A percentile compares a stretch with the other conserved stretches of the same genome.
phyloP scores from a whole-genome alignment of 176 grass and related monocot genomes.

The Thinopyrum elongatum region DNA sequence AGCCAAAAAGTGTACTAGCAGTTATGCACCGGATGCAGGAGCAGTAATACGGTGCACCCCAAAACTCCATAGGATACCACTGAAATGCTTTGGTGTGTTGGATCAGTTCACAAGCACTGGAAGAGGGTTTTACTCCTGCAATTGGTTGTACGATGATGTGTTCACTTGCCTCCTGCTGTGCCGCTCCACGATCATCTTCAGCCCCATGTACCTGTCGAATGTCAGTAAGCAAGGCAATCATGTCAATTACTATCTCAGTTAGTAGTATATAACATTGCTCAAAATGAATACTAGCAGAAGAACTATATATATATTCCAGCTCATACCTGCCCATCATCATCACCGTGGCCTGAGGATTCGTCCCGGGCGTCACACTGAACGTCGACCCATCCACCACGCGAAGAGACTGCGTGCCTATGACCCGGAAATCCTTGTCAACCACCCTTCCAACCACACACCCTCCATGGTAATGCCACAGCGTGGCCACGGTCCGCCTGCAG shows the following conservation, averaged over 20 bases:
- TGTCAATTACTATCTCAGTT: neutral
- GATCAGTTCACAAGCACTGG: neutral
- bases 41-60: neutral
- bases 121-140: neutral
- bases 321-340: conserved; percentile 97
- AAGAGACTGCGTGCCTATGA: conserved; percentile 43
- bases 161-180: conserved; percentile 43
- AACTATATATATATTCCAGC: neutral
- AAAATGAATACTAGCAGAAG: neutral
- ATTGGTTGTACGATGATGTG: neutral
- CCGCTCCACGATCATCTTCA: conserved; percentile 64
- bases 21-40: neutral
- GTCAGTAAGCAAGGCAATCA: neutral
- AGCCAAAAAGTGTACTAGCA: neutral
- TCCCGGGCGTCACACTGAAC: conserved; percentile 69
- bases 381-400: conserved; percentile 82
- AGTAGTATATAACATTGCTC: neutral
- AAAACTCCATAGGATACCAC: neutral
- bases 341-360: conserved; percentile 86
- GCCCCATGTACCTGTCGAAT: conserved; percentile 57
- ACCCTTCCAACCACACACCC: conserved; percentile 72
- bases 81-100: conserved; percentile 20
- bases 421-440: conserved; percentile 74
- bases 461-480: conserved; percentile 94
- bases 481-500: conserved; percentile 71